phyloP scores from a whole-genome alignment of 2,329 filamentous ascomycete species.

The Penicillium capsulatum region DNA sequence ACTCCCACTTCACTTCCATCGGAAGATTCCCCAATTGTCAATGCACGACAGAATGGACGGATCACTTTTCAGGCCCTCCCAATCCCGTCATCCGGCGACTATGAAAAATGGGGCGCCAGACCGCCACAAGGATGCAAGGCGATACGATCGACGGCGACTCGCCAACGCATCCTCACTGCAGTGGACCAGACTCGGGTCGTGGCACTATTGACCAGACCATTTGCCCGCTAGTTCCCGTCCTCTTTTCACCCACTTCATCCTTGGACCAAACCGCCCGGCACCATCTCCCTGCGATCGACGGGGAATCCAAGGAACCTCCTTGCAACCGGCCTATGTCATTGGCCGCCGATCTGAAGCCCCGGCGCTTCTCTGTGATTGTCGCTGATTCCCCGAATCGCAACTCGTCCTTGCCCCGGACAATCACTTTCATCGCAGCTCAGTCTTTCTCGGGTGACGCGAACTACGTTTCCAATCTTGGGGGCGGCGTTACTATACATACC shows the following conservation, averaged over 20 bases:
- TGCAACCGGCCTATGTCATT: slow-evolving; percentile 14
- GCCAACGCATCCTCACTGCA: slow-evolving; percentile 21
- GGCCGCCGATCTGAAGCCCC: slow-evolving; percentile 25
- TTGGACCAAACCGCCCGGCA: too few relatives aligned
- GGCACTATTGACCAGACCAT: slow-evolving; percentile 12
- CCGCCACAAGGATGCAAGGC: slow-evolving; percentile 24
- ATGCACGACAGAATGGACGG: slow-evolving; percentile 3
- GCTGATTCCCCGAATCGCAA: slow-evolving; percentile 18
- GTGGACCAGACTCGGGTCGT: too few relatives aligned
- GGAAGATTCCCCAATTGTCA: neutral
- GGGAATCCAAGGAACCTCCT: slow-evolving; percentile 18
- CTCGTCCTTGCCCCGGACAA: slow-evolving; percentile 9
- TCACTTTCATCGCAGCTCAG: slow-evolving; percentile 10
- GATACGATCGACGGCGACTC: slow-evolving; percentile 21
- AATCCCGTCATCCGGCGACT: neutral
- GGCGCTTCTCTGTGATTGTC: slow-evolving; percentile 26
- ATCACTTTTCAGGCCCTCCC: slow-evolving; percentile 8
- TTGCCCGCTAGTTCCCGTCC: slow-evolving; percentile 4
- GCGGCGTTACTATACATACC: slow-evolving; percentile 8
- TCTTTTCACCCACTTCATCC: slow-evolving; percentile 3
- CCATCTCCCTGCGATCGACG: slow-evolving; percentile 14
- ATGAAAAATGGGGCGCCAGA: slow-evolving; percentile 13
- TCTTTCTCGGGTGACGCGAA: slow-evolving; percentile 13
- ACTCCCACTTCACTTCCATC: too few relatives aligned
- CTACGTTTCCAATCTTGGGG: slow-evolving; percentile 5